Percentiles rank a stretch among this genome's conserved stretches.
Evolutionary conservation across 352 stramenopile genomes (phyloP).

Genomic region (Globisporangium canariense): DNA sequence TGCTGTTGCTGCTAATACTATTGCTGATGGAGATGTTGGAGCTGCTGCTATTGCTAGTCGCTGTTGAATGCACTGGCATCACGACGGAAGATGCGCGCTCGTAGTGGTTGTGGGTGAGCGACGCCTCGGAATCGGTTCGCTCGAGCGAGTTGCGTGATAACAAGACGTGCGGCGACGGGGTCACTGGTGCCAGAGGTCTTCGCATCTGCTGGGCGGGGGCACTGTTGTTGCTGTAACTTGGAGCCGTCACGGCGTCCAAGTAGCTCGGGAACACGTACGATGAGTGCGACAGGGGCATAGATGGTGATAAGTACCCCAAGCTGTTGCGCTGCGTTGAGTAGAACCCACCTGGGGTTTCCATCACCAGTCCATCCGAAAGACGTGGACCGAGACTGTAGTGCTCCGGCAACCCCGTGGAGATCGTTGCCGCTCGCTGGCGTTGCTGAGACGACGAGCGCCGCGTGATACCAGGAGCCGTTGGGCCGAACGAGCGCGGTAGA

Average conservation of each 20-base stretch:
- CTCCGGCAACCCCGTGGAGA: constrained; percentile 22
- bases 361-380: constrained; percentile 40
- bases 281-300: constrained; percentile 19
- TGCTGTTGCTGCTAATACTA: constrained; percentile 12
- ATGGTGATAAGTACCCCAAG: constrained; percentile 7
- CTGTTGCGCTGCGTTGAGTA: constrained; percentile 9
- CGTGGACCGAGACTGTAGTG: constrained; percentile 25
- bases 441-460: constrained; percentile 14
- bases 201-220: constrained; percentile 14
- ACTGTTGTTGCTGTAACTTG: neutral
- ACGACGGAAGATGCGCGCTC: neutral
- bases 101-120: constrained; percentile 8
- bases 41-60: neutral
- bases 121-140: constrained; percentile 25
- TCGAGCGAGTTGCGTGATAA: constrained; percentile 19
- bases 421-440: constrained; percentile 17
- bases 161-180: constrained; percentile 20
- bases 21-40: neutral
- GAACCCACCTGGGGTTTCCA: constrained; percentile 32
- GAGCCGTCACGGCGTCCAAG: neutral
- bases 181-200: constrained; percentile 32
- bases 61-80: constrained; percentile 8
- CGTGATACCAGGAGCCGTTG: neutral
- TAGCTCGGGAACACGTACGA: constrained; percentile 16
- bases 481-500: neutral